phyloP scores from a whole-genome alignment of 805 yeast genomes.

The Suhomyces sp. region DNA sequence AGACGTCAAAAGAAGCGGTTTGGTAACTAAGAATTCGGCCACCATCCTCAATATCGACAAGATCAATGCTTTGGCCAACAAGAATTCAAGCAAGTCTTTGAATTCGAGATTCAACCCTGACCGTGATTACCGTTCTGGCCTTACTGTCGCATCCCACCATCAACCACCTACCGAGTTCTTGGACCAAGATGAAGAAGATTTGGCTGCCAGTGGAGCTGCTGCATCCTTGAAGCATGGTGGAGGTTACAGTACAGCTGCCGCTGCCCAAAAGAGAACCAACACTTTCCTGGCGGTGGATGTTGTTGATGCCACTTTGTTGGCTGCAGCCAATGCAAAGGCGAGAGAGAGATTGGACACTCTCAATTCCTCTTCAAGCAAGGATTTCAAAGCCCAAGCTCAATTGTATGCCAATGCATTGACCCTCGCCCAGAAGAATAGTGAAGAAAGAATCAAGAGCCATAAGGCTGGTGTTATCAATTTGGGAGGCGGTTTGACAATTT shows the following conservation, averaged over 20 bases:
- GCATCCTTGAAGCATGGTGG: slow-evolving; percentile 49
- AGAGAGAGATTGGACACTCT: slow-evolving; percentile 36
- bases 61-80: slow-evolving; percentile 35
- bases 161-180: slow-evolving; percentile 28
- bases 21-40: slow-evolving; percentile 25
- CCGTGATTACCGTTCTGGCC: slow-evolving; percentile 41
- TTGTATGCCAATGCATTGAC: slow-evolving; percentile 73
- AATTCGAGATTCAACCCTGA: slow-evolving; percentile 44
- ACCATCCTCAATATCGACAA: slow-evolving; percentile 32
- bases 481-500: slow-evolving; percentile 86
- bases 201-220: slow-evolving; percentile 58
- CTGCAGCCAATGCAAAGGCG: slow-evolving; percentile 51
- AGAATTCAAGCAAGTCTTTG: slow-evolving; percentile 39
- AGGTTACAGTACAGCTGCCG: slow-evolving; percentile 24
- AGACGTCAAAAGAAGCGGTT: slow-evolving; percentile 34
- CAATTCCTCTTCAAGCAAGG: slow-evolving; percentile 24
- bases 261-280: slow-evolving; percentile 28
- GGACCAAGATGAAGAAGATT: slow-evolving; percentile 41
- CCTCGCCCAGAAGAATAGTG: slow-evolving; percentile 68
- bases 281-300: slow-evolving; percentile 43
- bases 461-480: slow-evolving; percentile 62
- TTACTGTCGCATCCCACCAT: slow-evolving; percentile 14
- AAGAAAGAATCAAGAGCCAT: slow-evolving; percentile 49
- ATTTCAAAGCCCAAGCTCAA: slow-evolving; percentile 47
- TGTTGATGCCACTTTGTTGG: slow-evolving; percentile 47